Base-by-base conservation (phyloP, 257 asterid species). In the Avicennia marina region DNA sequence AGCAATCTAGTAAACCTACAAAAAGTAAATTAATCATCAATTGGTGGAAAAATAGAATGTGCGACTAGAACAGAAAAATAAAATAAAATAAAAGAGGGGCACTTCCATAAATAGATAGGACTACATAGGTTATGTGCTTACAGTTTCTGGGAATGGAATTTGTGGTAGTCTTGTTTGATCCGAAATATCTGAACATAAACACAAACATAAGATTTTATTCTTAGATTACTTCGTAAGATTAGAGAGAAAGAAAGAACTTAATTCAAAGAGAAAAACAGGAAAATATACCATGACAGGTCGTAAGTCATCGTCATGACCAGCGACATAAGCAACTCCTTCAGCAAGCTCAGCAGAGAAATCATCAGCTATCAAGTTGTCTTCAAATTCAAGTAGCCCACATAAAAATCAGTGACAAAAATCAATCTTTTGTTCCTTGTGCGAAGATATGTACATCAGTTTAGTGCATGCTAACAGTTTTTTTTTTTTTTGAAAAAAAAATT, bases 281-380 rank as follows among this genome's bases (percentile, higher is more conserved):
- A 43, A 7, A 21, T 26, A 53, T 78, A 93, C 99, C 87, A 89
- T 8, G 34, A 89, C 97, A 31, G 99, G 99, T 45, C 96, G 82
- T 25, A 76, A 79, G 65, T 86, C 85, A 57, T 86, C 94, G 64
- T 93, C 99, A 20, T 78, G 84, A 29, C 99, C 99, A 63, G 99
- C 94, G 65, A 93, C 97, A 73, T 80, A 93, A 66, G 99, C 99
- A 6, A 73, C 33, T 20, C 99, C 99, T 33, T 93, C 99, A 40
- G 94, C 87, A 4, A 93, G 73, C 84, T 93, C 99, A 45, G 88
- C 95, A 3, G 96, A 89, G 74, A 93, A 93, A 51, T 93, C 97
- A 78, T 93, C 97, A 45, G 97, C 99, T 34, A 89, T 86, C 74
- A 93, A 68, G 69, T 75, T 70, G 51, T 89, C 99, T 71, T 41